Percentiles rank a stretch among this genome's conserved stretches.
These are phyloP conservation scores for Suillus paluster DNA, from an alignment of 768 basidiomycete species.

Conservation along the genomic window DNA sequence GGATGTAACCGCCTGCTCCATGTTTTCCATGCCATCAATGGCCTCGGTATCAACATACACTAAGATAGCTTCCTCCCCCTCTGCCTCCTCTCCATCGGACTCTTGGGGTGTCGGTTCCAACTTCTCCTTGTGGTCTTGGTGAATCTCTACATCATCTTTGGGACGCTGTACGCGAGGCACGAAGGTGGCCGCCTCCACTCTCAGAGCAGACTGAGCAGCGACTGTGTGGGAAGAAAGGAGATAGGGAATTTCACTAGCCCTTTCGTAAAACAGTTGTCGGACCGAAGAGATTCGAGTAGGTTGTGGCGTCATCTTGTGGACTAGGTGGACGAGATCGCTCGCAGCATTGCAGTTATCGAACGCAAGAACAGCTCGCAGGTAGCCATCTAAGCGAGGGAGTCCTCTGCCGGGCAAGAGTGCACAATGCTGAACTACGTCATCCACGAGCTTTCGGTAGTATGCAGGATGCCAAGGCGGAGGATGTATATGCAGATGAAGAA, in stretches of 20 bases:
- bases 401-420: not conserved
- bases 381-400: conserved; percentile 2
- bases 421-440: not conserved
- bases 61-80: conserved; percentile 14
- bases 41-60: not conserved
- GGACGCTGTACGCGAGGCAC: conserved; percentile 12
- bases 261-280: conserved; percentile 34
- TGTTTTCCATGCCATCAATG: not conserved
- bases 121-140: not conserved
- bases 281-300: conserved; percentile 11
- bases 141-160: not conserved
- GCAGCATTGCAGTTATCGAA: conserved; percentile 16
- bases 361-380: conserved; percentile 17
- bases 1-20: conserved; percentile 10
- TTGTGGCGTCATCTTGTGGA: conserved; percentile 21
- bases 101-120: not conserved
- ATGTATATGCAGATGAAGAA: too few species aligned
- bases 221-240: conserved; percentile 27
- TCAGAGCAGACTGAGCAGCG: conserved; percentile 18
- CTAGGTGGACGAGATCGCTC: conserved; percentile 26
- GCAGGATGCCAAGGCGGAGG: not conserved
- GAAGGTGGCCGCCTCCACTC: conserved; percentile 21
- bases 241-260: conserved; percentile 33
- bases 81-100: not conserved
- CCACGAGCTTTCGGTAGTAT: conserved; percentile 1